Base-by-base conservation (phyloP, 768 basidiomycete species). In the Tremella yokohamensis region DNA sequence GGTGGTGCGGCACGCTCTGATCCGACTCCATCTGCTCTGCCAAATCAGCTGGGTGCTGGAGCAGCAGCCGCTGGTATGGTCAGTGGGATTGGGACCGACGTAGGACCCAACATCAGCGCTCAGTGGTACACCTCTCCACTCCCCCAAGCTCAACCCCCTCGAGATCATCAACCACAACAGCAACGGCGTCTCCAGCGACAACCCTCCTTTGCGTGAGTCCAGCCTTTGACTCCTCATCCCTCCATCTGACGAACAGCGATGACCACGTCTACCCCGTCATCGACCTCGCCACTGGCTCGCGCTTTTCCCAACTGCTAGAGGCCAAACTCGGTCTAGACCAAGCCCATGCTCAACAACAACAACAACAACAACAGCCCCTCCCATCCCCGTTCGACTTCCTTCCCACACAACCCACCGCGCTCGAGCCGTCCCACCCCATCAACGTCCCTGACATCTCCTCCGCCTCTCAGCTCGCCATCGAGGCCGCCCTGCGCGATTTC, bases 241-340 rank as follows among this genome's bases (percentile, higher is more conserved):
- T 39, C 19, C 29, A 49, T 51, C 16, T 53, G 11, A 13, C 1
- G 2, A 9, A 12, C 15, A 60, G 42, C 12, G 53, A 55, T 18
- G 42, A 12, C 1, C 22, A 49, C 51, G 52, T 54, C 45, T 25
- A 55, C 22, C 49, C 48, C 18, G 9, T 26, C 13, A 39, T 24
- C 3, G 26, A 40, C 42, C 24, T 54, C 16, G 26, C 52, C 16
- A 72, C 70, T 2, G 70, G 70, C 13, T 61, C 62, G 22, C 60
- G 70, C 20, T 72, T 66, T 49, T 52, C 58, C 37, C 67, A 72
- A 49, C 58, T 72, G 13, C 62, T 72, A 15, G 65, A 66, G 48
- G 58, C 60, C 3, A 72, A 72, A 50, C 59, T 72, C 24, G 53
- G 45, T 11, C 40, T 66, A 40, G 51, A 55, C 37, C 57, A 26